These are phyloP conservation scores for Phytopythium montanum DNA, from an alignment of 352 stramenopile genomes.

Conservation along the genomic window DNA sequence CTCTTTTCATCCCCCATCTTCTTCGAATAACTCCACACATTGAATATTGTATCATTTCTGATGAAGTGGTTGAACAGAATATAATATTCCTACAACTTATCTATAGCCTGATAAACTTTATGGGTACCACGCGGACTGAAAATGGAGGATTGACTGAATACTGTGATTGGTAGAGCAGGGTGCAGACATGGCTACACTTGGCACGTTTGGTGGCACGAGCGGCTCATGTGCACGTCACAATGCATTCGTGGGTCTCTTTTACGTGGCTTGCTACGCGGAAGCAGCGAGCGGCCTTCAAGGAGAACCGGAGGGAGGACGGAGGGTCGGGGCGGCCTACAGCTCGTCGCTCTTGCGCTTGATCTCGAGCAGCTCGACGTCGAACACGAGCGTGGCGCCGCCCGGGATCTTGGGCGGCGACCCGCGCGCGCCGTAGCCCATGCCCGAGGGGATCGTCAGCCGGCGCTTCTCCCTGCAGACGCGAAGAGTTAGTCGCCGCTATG, in stretches of 20 bases:
- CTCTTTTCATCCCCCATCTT: no score
- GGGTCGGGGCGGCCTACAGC: conserved; percentile 23
- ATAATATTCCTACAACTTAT: no score
- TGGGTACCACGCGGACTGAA: no score
- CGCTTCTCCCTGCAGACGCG: conserved; percentile 73
- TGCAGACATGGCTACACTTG: not conserved
- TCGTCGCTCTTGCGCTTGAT: conserved; percentile 82
- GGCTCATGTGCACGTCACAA: not conserved
- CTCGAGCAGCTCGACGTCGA: conserved; percentile 96
- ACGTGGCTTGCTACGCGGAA: not conserved
- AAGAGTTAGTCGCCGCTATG: no score
- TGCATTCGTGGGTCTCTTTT: not conserved
- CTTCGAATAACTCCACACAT: no score
- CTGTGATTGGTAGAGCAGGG: no score
- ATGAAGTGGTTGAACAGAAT: no score
- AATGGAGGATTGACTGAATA: no score
- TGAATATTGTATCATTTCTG: no score
- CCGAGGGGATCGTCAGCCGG: conserved; percentile 80
- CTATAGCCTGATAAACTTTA: no score
- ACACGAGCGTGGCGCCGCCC: conserved; percentile 93
- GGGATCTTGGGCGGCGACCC: conserved; percentile 93
- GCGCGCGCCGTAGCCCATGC: conserved; percentile 93
- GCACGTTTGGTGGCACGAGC: not conserved
- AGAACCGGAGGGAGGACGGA: no score
- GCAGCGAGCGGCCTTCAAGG: conserved; percentile 3